These are phyloP conservation scores for Juncus inflexus DNA, from an alignment of 176 grass and related monocot genomes.

Conservation along the genomic window DNA sequence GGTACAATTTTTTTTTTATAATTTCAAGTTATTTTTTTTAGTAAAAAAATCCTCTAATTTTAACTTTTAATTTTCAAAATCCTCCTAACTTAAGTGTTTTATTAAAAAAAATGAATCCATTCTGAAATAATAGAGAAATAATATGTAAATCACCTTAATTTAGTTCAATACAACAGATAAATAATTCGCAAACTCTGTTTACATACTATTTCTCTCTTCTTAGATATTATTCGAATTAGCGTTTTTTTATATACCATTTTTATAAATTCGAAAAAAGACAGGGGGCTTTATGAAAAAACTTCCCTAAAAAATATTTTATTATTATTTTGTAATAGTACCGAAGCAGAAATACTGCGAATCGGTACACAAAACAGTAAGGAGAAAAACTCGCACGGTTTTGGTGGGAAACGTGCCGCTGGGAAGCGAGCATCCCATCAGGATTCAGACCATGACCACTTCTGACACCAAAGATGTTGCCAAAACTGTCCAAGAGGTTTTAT, in stretches of 20 bases:
- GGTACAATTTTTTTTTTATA: conserved; percentile 41
- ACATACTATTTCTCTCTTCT: neutral
- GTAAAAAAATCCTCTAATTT: neutral
- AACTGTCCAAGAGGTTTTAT: conserved; percentile 77
- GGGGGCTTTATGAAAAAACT: neutral
- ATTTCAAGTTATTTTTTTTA: neutral
- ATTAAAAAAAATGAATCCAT: conserved; percentile 8
- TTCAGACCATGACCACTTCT: conserved; percentile 97
- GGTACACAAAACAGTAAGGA: conserved; percentile 64
- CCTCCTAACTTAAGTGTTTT: neutral
- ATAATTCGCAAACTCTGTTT: neutral
- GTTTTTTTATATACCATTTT: no score
- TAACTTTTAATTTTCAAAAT: no score
- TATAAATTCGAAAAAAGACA: no score
- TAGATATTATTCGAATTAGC: no score
- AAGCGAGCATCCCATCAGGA: conserved; percentile 89
- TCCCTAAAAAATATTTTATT: conserved; percentile 8
- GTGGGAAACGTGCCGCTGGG: conserved; percentile 92
- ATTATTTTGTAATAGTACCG: conserved; percentile 52
- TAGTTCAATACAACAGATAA: neutral
- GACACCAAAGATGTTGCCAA: conserved; percentile 94
- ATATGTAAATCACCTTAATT: neutral
- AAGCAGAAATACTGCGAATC: conserved; percentile 97
- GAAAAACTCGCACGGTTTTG: conserved; percentile 94
- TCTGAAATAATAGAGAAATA: neutral